Base-by-base conservation (phyloP, 129 eudicot genomes). In the Apium graveolens region DNA sequence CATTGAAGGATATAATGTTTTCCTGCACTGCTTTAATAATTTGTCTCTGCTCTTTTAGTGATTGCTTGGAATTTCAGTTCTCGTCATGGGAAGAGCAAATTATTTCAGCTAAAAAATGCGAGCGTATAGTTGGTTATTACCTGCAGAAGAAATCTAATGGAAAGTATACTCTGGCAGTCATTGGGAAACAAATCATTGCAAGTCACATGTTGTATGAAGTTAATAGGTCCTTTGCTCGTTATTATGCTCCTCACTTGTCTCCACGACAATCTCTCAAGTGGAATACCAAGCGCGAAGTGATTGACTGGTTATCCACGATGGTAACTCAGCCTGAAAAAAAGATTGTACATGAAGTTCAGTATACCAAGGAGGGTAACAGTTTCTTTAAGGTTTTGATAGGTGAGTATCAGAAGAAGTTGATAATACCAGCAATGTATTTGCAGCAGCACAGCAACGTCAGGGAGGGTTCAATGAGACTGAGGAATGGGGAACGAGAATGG, bases 401-500 rank as follows among this genome's bases (percentile, higher is more conserved):
- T 1, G 76, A 72, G 76, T 72, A 42, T 42, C 51, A 72, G 11
- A 46, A 72, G n/a, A 29, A 42, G 13, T 42, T 72, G 51, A 39
- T 11, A 41, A 72, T 72, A 11, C 76, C 76, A 12, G 32, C 51
- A 41, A 72, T 1, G 21, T 72, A 72, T 72, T 42, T 72, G 53
- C 76, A 72, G 76, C 35, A 72, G 35, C 14, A 42, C 11, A 37
- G 27, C 35, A n/a, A 21, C 53, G 14, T 72, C 4, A 72, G 3
- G 35, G 51, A 14, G 27, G 76, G 76, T 72, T 72, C 31, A 46
- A 72, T 72, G 76, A 72, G 76, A 72, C 32, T 72, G 29, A 72
- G 76, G 37, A 72, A 72, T 5, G 76, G 76, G 13, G 76, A 72
- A 42, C 14, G 51, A n/a, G 76, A 72, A 72, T 72, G 76, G 76